phyloP scores from a whole-genome alignment of 2,329 filamentous ascomycete genomes.

The Teratosphaeria viscida region DNA sequence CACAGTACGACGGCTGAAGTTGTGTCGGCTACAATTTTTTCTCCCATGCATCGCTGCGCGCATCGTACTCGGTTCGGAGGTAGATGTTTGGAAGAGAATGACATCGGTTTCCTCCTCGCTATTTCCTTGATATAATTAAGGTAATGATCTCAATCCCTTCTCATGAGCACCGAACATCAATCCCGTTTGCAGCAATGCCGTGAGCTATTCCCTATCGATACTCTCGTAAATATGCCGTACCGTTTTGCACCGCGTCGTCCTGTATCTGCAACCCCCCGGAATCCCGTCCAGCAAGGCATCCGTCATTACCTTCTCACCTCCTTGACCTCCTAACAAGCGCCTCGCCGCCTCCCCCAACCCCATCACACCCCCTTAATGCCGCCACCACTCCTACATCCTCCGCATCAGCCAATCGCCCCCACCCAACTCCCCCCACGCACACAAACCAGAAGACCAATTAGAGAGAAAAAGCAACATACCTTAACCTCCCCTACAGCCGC shows the following conservation, averaged over 20 bases:
- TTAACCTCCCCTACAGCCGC: constrained; percentile 20
- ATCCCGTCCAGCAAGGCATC: no score
- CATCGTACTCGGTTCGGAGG: neutral
- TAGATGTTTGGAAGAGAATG: neutral
- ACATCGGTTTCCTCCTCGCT: neutral
- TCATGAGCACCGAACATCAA: no score
- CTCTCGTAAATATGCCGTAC: no score
- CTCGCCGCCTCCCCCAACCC: neutral
- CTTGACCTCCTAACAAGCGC: no score
- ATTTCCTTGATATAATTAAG: no score
- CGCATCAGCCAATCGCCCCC: constrained; percentile 1
- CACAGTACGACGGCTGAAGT: neutral
- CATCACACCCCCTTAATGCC: constrained; percentile 4
- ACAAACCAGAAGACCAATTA: neutral
- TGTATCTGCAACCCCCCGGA: no score
- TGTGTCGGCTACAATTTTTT: neutral
- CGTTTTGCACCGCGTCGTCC: neutral
- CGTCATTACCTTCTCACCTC: no score
- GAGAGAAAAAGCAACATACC: constrained; percentile 4
- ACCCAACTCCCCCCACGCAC: no score
- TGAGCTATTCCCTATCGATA: no score
- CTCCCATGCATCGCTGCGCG: neutral
- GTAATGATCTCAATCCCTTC: no score
- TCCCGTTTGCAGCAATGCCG: no score
- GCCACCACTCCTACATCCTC: constrained; percentile 9